Base-by-base conservation (phyloP, 1,139 yeast species). In the Schwanniomyces etchellsii region DNA sequence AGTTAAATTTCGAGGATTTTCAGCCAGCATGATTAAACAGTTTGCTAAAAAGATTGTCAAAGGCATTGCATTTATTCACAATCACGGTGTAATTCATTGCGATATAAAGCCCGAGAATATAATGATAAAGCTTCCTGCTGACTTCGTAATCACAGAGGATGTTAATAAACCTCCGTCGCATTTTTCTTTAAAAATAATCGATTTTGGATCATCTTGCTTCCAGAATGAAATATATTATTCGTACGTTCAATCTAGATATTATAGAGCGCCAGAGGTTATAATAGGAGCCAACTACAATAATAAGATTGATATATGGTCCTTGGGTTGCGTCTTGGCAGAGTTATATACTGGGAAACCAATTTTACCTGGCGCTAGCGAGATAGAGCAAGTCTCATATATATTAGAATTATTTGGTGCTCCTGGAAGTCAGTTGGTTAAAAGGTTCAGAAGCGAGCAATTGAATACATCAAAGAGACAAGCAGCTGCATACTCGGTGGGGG, bases 231-330 rank as follows among this genome's bases (percentile, higher is more conserved):
- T 68, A 2, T 57, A 72, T 1, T 77, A 64, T 40, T 70, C 81
- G 1, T 78, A 78, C 40, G 69, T 78, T 28, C 85, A 78, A 45
- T 77, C 84, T 1, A 47, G 85, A 27, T 78, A 70, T 43, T 78
- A 78, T 44, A 52, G 85, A 33, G 81, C 85, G 11, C 88, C 96
- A 0, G 96, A 86, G 50, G 88, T 86, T 3, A 62, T 83, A 24
- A 47, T 85, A n/a, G 96, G 95, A 2, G 78, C 86, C 35, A 68
- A 75, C 20, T 86, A 86, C 51, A 67, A 74, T 34, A 64, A 70
- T 17, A 74, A 74, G 43, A 82, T 84, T 33, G 95, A 84, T 50
- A 71, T 83, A 38, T 84, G 95, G 95, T 81, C 91, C 4, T 56
- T 81, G 37, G 91, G 83, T 0, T 73, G 89, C 34, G 73, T 84